Conservation (phyloP, 163 green algal genomes). For the Volvox carteri region DNA sequence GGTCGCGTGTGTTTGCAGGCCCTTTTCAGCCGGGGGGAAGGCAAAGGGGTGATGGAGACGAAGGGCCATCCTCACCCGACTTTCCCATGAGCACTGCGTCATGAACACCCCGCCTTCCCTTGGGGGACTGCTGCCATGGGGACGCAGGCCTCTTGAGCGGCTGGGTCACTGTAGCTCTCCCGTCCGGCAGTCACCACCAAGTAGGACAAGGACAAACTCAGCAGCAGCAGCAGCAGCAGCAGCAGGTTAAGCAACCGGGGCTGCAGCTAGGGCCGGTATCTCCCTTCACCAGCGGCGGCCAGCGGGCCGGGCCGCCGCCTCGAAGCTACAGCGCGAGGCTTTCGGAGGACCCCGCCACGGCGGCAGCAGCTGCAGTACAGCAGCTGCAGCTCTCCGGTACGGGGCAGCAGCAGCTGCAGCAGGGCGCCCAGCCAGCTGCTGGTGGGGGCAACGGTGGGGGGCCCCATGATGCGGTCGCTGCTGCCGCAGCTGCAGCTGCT, state of each 20-base stretch:
- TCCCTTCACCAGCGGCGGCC: background rate
- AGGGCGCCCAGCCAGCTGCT: background rate
- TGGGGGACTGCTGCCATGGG: background rate
- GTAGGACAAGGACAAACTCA: too few species aligned
- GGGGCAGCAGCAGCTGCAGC: slow-evolving; percentile 27
- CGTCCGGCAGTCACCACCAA: too few species aligned
- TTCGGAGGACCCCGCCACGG: background rate
- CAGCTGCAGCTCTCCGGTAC: slow-evolving; percentile 15
- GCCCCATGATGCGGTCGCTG: background rate
- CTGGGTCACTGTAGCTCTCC: background rate
- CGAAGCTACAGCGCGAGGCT: background rate
- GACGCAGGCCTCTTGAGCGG: background rate
- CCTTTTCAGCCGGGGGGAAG: too few species aligned
- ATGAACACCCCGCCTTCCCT: background rate
- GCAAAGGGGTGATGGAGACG: too few species aligned
- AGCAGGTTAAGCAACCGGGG: background rate
- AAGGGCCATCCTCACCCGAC: too few species aligned
- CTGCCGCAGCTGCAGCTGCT: background rate
- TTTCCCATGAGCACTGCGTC: too few species aligned
- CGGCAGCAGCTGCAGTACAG: background rate
- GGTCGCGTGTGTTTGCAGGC: too few species aligned
- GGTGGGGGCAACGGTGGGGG: background rate
- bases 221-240: background rate
- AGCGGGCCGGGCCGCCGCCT: background rate
- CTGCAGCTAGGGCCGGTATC: background rate